Evolutionary conservation across 495 filamentous ascomycete genomes (phyloP), one percentile per base, ranked within the genome.

Genomic region (Hyaloscypha variabilis): DNA sequence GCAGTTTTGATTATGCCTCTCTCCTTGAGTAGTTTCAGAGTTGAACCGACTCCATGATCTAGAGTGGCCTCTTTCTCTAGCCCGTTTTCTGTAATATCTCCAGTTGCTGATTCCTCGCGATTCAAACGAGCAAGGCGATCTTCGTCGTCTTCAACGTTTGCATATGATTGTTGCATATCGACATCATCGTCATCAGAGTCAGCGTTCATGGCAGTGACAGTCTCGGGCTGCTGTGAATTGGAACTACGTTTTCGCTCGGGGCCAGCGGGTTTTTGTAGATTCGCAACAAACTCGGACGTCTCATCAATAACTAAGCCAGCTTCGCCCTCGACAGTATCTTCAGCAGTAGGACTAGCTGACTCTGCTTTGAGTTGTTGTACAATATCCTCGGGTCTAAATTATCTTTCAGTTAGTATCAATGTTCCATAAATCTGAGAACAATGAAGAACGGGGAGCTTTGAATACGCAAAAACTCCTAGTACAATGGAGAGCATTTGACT

Each of bases 251-350:
- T 72, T 71, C 81, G 83, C 67, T 91, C 89, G n/a, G 87, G 87
- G n/a, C 83, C 77, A n/a, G 78, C 79, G 13, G 83, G 85, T 67
- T 87, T 88, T 69, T 89, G 87, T 60, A 99, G 76, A 68, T 92
- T 91, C 23, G 92, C 88, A 28, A 99, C 91, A 73, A 99, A 99
- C 67, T 97, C 93, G 3, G 92, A 90, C 17, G 94, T 97, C 73
- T 98, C 94, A 68, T 97, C 93, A 62, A 99, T 92, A 17, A 98
- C 83, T 13, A 97, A 80, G 30, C 94, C 94, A 19, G 83, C 85
- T 28, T 86, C 88, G 21, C 81, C 82, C 26, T 76, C 79, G 1
- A 76, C 81, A 13, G 81, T 78, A 1, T 78, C 78, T 6, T 67
- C 72, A 14, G 78, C 77, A 0, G 78, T 77, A 0, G 76, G 46